These are phyloP conservation scores for Colletotrichum lindemuthianum DNA, from an alignment of 2,329 filamentous ascomycete species.

Conservation along the genomic window DNA sequence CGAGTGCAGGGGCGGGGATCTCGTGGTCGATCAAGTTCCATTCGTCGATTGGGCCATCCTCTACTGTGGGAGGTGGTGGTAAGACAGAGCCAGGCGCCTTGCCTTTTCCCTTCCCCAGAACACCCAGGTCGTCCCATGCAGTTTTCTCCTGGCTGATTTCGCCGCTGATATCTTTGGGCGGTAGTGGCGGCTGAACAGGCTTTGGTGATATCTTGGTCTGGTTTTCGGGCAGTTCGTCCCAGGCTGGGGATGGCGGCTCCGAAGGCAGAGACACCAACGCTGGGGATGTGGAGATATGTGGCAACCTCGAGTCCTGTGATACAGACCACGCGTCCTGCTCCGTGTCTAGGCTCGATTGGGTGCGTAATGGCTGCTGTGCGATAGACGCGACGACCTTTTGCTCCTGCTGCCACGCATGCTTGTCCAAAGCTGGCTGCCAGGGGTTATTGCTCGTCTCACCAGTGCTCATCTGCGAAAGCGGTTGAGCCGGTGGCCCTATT, in stretches of 20 bases:
- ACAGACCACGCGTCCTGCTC: constrained; percentile 47
- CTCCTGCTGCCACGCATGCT: constrained; percentile 24
- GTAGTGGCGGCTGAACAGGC: constrained; percentile 37
- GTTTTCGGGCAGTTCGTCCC: constrained; percentile 48
- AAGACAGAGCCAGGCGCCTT: constrained; percentile 42
- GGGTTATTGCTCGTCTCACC: constrained; percentile 56
- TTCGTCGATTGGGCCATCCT: constrained; percentile 49
- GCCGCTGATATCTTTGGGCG: constrained; percentile 40
- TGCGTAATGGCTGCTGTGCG: constrained; percentile 17
- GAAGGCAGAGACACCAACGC: constrained; percentile 47
- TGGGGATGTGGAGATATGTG: constrained; percentile 35
- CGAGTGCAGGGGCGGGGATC: neutral
- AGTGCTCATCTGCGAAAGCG: constrained; percentile 55
- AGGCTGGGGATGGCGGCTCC: constrained; percentile 48
- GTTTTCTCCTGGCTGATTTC: constrained; percentile 55
- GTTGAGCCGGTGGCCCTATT: constrained; percentile 42
- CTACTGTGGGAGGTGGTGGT: constrained; percentile 38
- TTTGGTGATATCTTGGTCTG: constrained; percentile 34
- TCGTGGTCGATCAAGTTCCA: constrained; percentile 56
- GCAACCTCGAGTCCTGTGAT: constrained; percentile 29
- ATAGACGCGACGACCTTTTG: neutral
- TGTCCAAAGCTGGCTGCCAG: constrained; percentile 51
- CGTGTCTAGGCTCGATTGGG: constrained; percentile 18
- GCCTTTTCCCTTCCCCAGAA: constrained; percentile 54
- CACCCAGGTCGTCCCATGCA: constrained; percentile 61